phyloP scores from a whole-genome alignment of 805 yeast species.

The Monosporozyma yasuniensis region DNA sequence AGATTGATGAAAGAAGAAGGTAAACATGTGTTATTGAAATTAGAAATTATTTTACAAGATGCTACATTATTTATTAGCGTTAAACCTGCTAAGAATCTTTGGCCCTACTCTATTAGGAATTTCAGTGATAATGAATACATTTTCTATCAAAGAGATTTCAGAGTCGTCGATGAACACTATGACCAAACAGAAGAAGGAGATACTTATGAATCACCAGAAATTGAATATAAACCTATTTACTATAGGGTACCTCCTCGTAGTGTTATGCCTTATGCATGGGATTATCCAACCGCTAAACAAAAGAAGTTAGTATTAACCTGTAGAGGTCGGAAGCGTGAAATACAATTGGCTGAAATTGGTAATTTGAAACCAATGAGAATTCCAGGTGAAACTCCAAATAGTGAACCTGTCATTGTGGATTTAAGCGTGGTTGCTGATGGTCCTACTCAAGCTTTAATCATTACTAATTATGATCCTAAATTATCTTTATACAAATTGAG shows the following conservation, averaged over 20 bases:
- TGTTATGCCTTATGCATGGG: constrained; percentile 98
- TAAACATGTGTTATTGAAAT: constrained; percentile 61
- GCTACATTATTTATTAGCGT: constrained; percentile 75
- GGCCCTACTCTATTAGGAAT: constrained; percentile 93
- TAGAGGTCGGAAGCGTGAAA: constrained; percentile 63
- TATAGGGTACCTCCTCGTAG: constrained; percentile 81
- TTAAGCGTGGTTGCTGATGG: constrained; percentile 94
- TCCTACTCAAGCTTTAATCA: constrained; percentile 79
- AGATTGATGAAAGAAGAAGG: constrained; percentile 56
- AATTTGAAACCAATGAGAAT: constrained; percentile 77
- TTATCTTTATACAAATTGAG: constrained; percentile 59
- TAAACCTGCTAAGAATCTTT: constrained; percentile 59
- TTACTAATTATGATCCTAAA: constrained; percentile 72
- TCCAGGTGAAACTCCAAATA: constrained; percentile 37
- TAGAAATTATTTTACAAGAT: constrained; percentile 67
- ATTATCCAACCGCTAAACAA: constrained; percentile 81
- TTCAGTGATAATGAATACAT: constrained; percentile 81
- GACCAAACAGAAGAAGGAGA: constrained; percentile 58
- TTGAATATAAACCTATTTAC: constrained; percentile 63
- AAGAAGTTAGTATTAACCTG: constrained; percentile 72
- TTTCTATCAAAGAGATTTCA: constrained; percentile 80
- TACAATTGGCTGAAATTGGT: constrained; percentile 91
- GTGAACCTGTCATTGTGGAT: constrained; percentile 53
- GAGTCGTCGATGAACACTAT: constrained; percentile 27
- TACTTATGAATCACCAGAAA: constrained; percentile 39